Base-by-base conservation (phyloP, 176 grass and related monocot genomes). In the Eragrostis curvula region DNA sequence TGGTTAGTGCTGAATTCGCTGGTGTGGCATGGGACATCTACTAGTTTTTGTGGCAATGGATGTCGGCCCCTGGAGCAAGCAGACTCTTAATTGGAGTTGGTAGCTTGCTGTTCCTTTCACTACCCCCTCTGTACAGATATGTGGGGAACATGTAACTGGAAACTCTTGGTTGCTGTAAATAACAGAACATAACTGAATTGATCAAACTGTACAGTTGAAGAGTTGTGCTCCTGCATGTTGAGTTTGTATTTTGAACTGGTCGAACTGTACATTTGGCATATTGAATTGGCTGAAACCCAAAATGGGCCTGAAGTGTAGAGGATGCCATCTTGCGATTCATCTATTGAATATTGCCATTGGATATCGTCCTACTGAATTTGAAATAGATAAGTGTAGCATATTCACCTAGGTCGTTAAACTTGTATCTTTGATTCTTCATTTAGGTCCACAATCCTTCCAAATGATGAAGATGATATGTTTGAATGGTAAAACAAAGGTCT, bases 1-100 rank as follows among this genome's bases (percentile, higher is more conserved):
- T 63, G 70, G 82, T 70, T 70, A 80, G 70, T 52, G 23, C 75
- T 53, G 59, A 59, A 82, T 45, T 89, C 48, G 66, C 27, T 86
- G 83, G 79, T 52, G 88, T 86, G 79, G 83, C 78, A 78, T 82
- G 83, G 79, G 74, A 49, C 79, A 86, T 90, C 84, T 78, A 60
- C 67, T 62, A 30, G 83, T 74, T 90, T 86, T 86, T 83, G 47
- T 83, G 13, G 60, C 58, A 83, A 83, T 12, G 44, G 88, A 86
- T 90, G 88, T 73, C 60, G 68, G 74, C 82, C 82, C 85, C 76
- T 75, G 44, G 52, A 81, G 70, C 58, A 70, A 64, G 79, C 36
- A 62, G 63, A 41, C 75, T 59, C 21, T 17, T 40, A 79, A 78
- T 40, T 56, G 80, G 58, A 78, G 85, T 69, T 50, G 79, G 56